Evolutionary conservation across 1,139 yeast genomes (phyloP).

Genomic region (Maudiozyma humilis): DNA sequence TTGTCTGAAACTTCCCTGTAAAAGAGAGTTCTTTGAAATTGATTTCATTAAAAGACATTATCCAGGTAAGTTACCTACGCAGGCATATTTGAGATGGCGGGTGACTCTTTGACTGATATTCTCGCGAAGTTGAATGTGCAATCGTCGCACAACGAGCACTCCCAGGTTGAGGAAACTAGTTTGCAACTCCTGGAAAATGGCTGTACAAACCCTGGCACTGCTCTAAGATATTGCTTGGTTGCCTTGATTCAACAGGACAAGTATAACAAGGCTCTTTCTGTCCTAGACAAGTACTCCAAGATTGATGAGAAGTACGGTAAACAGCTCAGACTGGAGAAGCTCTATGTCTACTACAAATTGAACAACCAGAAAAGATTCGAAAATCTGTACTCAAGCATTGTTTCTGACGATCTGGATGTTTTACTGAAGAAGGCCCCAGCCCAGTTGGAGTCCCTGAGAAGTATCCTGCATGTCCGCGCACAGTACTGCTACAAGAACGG

Average conservation of each 20-base stretch:
- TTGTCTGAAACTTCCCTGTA: not conserved
- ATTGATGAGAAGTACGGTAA: constrained; percentile 31
- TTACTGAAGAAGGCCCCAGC: constrained; percentile 11
- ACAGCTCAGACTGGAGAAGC: constrained; percentile 45
- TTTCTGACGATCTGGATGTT: constrained; percentile 24
- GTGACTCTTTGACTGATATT: constrained; percentile 35
- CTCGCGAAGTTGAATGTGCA: constrained; percentile 41
- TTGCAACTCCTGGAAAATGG: constrained; percentile 34
- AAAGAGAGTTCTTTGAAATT: no score
- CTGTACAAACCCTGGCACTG: constrained; percentile 37
- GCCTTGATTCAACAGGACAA: constrained; percentile 68
- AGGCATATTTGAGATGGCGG: constrained; percentile 14
- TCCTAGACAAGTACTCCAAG: constrained; percentile 39
- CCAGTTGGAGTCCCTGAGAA: constrained; percentile 33
- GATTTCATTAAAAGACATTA: no score
- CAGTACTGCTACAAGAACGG: constrained; percentile 73
- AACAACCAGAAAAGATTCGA: constrained; percentile 41
- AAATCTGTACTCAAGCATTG: constrained; percentile 34
- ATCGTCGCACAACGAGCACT: constrained; percentile 40
- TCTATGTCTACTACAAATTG: constrained; percentile 65
- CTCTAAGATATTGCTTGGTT: constrained; percentile 50
- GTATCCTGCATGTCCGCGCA: constrained; percentile 68
- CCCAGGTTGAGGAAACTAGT: constrained; percentile 40
- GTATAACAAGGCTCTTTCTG: constrained; percentile 48
- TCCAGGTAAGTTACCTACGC: no score